These are phyloP conservation scores for Neocucurbitaria cava DNA, from an alignment of 2,329 filamentous ascomycete genomes.

Conservation along the genomic window DNA sequence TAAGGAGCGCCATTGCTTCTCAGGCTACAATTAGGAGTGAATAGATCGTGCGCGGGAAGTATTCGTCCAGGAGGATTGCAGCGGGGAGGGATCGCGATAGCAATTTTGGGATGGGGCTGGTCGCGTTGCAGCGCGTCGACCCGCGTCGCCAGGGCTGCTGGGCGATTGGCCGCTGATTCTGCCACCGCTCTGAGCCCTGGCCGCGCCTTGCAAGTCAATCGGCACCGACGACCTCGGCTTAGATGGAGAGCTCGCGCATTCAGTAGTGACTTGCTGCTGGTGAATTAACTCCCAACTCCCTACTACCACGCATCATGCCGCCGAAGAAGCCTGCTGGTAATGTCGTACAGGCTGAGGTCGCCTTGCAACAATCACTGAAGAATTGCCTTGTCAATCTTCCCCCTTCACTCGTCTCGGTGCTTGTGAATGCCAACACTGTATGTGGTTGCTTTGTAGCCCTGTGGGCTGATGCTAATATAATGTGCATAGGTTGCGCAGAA, in stretches of 20 bases:
- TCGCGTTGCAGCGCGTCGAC: conserved; percentile 35
- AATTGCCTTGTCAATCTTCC: conserved; percentile 96
- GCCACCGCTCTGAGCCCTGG: conserved; percentile 30
- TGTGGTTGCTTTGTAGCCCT: conserved; percentile 42
- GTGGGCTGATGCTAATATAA: conserved; percentile 53
- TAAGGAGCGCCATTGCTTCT: conserved; percentile 80
- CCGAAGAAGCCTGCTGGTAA: conserved; percentile 53
- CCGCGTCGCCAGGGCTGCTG: conserved; percentile 27
- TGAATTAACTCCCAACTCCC: conserved; percentile 6
- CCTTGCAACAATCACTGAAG: conserved; percentile 80
- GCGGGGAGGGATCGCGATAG: conserved; percentile 27
- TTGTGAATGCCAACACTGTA: conserved; percentile 91
- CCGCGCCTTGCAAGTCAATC: background rate
- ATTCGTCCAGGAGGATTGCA: conserved; percentile 11
- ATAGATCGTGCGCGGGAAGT: conserved; percentile 12
- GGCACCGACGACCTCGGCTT: conserved; percentile 43
- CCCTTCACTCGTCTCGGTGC: conserved; percentile 78
- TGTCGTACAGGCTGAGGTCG: conserved; percentile 79
- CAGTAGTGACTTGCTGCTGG: conserved; percentile 1
- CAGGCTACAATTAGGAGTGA: conserved; percentile 1
- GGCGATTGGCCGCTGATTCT: conserved; percentile 32
- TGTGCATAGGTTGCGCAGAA: conserved; percentile 82
- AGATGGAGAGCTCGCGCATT: conserved; percentile 15
- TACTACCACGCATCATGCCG: conserved; percentile 34
- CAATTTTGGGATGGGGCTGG: conserved; percentile 34